These are phyloP conservation scores for Pinguiococcus pyrenoidosus DNA, from an alignment of 108 stramenopile genomes.

Conservation along the genomic window DNA sequence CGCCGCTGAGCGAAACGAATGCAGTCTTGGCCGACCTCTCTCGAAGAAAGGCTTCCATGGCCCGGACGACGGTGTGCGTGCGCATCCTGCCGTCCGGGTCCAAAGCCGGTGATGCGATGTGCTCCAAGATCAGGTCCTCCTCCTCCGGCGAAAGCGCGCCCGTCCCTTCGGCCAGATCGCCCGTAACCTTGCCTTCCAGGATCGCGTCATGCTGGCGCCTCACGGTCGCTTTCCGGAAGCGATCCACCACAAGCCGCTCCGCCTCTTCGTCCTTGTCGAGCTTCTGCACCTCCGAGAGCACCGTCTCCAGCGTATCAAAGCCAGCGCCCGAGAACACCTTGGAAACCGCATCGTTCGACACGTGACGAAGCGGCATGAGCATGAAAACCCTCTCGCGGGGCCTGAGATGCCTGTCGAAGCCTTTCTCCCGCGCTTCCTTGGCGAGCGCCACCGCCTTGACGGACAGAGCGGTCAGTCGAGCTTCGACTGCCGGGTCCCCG, in stretches of 20 bases:
- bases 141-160: no score
- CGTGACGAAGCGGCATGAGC: conserved; percentile 34
- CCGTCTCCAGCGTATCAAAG: conserved; percentile 1
- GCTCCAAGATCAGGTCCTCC: conserved; percentile 25
- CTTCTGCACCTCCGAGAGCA: conserved; percentile 7
- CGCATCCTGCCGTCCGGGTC: conserved; percentile 7
- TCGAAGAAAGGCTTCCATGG: neutral
- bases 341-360: neutral
- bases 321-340: neutral
- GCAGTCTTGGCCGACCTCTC: neutral
- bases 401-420: conserved; percentile 11
- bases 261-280: conserved; percentile 9
- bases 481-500: conserved; percentile 4
- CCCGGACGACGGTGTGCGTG: neutral
- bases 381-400: conserved; percentile 19
- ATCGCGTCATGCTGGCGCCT: conserved; percentile 5
- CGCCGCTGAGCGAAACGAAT: conserved; percentile 81
- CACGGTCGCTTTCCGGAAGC: conserved; percentile 30
- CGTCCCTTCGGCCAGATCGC: conserved; percentile 10
- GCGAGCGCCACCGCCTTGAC: conserved; percentile 1
- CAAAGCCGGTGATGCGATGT: conserved; percentile 1
- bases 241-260: conserved; percentile 9
- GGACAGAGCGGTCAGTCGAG: neutral
- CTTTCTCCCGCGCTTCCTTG: neutral
- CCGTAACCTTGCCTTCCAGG: neutral